phyloP scores from a whole-genome alignment of 768 basidiomycete species.

The Trametes cingulata region DNA sequence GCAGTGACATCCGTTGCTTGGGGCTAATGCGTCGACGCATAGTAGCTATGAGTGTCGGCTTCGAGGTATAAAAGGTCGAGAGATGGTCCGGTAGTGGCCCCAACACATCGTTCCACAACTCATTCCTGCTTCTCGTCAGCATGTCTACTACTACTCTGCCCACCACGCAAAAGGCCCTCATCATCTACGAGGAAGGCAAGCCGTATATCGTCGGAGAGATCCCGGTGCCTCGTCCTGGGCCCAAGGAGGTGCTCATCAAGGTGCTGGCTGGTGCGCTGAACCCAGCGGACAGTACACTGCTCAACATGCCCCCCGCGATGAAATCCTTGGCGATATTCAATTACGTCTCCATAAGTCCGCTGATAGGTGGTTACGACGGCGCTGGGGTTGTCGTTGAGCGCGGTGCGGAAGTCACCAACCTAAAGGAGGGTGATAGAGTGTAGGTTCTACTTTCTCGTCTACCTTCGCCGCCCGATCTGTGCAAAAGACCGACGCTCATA shows the following conservation, averaged over 20 bases:
- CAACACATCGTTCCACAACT: too few relatives aligned
- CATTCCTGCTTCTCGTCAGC: too few relatives aligned
- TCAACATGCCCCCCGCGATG: constrained; percentile 27
- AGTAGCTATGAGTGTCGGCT: too few relatives aligned
- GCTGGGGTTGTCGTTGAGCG: constrained; percentile 43
- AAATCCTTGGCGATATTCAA: too few relatives aligned
- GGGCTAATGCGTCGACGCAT: too few relatives aligned
- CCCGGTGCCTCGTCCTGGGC: constrained; percentile 9
- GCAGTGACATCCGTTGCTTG: too few relatives aligned
- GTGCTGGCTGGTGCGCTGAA: constrained; percentile 33
- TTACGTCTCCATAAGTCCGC: constrained; percentile 39
- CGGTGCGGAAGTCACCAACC: constrained; percentile 38
- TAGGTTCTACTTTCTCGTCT: too few relatives aligned
- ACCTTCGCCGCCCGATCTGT: too few relatives aligned
- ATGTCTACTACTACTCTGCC: too few relatives aligned
- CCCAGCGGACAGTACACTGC: constrained; percentile 38
- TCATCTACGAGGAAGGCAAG: constrained; percentile 4
- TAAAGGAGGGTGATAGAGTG: constrained; percentile 42
- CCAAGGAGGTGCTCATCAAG: constrained; percentile 33
- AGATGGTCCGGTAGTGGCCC: too few relatives aligned
- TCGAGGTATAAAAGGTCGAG: too few relatives aligned
- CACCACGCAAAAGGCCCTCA: constrained; percentile 26
- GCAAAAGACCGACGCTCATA: too few relatives aligned
- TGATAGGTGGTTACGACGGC: constrained; percentile 39
- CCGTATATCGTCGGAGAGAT: neutral